A percentile compares a stretch with the other conserved stretches of the same genome.
phyloP scores from a whole-genome alignment of 2,329 filamentous ascomycete genomes.

The Trichoderma sp. region DNA sequence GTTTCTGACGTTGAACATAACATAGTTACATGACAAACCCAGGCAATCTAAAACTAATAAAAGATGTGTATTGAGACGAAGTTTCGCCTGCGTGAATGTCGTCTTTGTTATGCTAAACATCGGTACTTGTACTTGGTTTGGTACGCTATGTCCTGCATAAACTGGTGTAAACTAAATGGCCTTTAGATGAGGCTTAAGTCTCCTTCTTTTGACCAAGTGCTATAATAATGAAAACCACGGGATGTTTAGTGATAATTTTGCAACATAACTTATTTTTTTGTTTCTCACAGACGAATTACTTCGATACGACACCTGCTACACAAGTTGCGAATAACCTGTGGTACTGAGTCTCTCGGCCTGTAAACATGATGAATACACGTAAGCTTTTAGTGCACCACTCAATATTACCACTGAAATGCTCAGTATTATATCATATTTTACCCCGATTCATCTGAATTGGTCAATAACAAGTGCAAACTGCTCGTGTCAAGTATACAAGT shows the following conservation, averaged over 20 bases:
- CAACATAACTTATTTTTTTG: too few species aligned
- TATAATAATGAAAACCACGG: too few species aligned
- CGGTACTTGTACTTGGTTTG: background rate
- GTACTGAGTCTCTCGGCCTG: background rate
- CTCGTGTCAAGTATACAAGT: background rate
- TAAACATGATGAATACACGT: background rate
- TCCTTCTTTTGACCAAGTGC: background rate
- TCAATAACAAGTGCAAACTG: background rate
- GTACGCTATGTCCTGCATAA: background rate
- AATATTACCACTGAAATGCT: background rate
- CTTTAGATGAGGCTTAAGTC: background rate
- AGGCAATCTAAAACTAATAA: background rate
- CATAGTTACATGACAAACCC: background rate
- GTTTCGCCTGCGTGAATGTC: background rate
- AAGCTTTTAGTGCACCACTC: background rate
- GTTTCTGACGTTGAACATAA: background rate
- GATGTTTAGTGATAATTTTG: too few species aligned
- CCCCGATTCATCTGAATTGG: background rate
- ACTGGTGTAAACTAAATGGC: background rate
- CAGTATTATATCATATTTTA: background rate
- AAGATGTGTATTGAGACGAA: background rate
- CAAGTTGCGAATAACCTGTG: background rate
- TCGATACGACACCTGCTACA: too few species aligned
- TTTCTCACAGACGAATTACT: too few species aligned
- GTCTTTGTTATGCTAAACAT: background rate